Evolutionary conservation across 2,329 filamentous ascomycete species (phyloP), one percentile per base, ranked within the genome.

Genomic region (Elsinoe fawcettii): DNA sequence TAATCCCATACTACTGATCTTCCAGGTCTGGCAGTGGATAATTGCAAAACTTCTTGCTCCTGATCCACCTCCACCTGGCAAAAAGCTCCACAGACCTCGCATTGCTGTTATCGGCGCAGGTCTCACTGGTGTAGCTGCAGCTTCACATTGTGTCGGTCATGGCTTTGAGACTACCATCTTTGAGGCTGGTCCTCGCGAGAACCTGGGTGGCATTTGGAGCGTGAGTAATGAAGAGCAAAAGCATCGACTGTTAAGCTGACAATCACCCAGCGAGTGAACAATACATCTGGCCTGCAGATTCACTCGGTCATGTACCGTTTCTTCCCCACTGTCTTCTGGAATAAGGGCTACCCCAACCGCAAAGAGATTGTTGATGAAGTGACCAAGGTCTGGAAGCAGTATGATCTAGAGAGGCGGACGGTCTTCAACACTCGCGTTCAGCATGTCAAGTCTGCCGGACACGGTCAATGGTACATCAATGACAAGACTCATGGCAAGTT

Each of bases 241-340:
- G 11, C 14, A 22, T 36, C 16, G 47, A 39, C 30, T 44, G 5
- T 27, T 18, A 5, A 41, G 37, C 51, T 61, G 58, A 61, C 47
- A 46, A 16, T 41, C 2, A n/a, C 1, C 4, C 59, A 88, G 83
- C 80, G 80, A 70, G 87, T 93, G 39, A 92, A 93, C 73, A 87
- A 87, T 54, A 91, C 87, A 0, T 91, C 87, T 0, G 83, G 87
- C 14, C 78, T 95, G 0, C 88, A 93, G 66, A 91, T 95, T 20
- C 88, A 95, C 69, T 88, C 84, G 18, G 70, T 91, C 58, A 93
- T 93, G 88, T 95, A 92, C 70, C 82, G 89, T 20, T 95, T 95
- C 68, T 87, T 92, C 63, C 90, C 90, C 0, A 87, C 86, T 0
- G 82, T 95, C 1, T 77, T 80, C 60, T 95, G 87, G 83, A 75